Base-by-base conservation (phyloP, 345 rosid genomes). In the Turritis glabra region DNA sequence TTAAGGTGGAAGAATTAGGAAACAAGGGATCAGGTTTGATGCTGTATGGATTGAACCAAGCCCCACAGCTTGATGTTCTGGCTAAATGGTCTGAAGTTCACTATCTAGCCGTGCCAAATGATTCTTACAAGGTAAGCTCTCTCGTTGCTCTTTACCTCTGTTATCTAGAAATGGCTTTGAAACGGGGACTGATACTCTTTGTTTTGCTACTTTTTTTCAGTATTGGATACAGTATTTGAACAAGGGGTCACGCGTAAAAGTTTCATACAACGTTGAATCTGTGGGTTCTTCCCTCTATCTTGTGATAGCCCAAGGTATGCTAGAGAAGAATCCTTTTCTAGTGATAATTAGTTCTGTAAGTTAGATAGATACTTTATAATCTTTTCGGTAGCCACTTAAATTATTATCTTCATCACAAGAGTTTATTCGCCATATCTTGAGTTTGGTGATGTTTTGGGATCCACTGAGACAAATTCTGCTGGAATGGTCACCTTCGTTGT, bases 271-370 rank as follows among this genome's bases (percentile, higher is more conserved):
- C 8, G 84, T 92, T 75, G 88, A 79, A 72, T 82, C 89, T 61
- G 22, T 74, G 3, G 69, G 81, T 72, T 86, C 96, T 48, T 87
- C 93, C 46, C 71, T 90, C 37, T 89, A 82, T 61, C 90, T 95
- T 59, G 74, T 92, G 55, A 79, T 95, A 77, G 97, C 98, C 41
- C 83, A 95, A 89, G 99, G 99, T 95, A 88, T 33, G 61, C 22
- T 38, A 6, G 17, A 5, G 1, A 62, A 13, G 5, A 17, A 3
- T 37, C 70, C 38, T 48, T 32, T 47, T 70, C 8, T 21, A 19
- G 3, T 18, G 4, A 25, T 73, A 0, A 47, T 35, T 54, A 32
- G 2, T 13, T 73, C 30, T 11, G 5, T 38, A n/a, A 37, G 32
- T 51, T 72, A 62, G 30, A 43, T 56, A 33, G 51, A 48, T 37